Conservation (phyloP, 768 basidiomycete genomes). For the Hygrophorus pudorinus region DNA sequence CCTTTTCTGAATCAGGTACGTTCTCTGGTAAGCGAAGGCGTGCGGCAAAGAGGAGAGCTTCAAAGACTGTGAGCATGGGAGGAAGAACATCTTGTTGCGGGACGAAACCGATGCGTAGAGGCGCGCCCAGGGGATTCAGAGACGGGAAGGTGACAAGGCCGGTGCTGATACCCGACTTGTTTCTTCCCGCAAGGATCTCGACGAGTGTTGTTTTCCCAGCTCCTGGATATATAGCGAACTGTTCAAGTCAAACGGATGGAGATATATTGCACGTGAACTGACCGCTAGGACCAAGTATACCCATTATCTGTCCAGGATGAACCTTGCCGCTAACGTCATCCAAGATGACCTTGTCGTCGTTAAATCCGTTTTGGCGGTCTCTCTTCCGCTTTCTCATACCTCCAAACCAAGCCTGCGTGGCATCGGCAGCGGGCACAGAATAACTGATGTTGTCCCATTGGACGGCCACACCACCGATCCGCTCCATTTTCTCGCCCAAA, state of each 20-base stretch:
- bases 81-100: slow-evolving; percentile 83
- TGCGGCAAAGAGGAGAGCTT: slow-evolving; percentile 80
- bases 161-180: slow-evolving; percentile 58
- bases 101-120: slow-evolving; percentile 71
- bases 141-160: slow-evolving; percentile 55
- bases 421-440: slow-evolving; percentile 30
- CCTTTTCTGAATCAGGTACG: slow-evolving; percentile 51
- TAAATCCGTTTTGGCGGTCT: slow-evolving; percentile 11
- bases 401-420: slow-evolving; percentile 9
- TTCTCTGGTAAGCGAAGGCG: slow-evolving; percentile 74
- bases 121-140: slow-evolving; percentile 12
- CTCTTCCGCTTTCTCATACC: slow-evolving; percentile 8
- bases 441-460: slow-evolving; percentile 67
- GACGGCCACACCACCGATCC: slow-evolving; percentile 35
- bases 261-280: slow-evolving; percentile 11
- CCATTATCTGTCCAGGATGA: slow-evolving; percentile 77
- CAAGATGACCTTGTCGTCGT: slow-evolving; percentile 56
- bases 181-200: slow-evolving; percentile 80
- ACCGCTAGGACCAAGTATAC: slow-evolving; percentile 89
- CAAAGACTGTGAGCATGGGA: slow-evolving; percentile 66
- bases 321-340: slow-evolving; percentile 62
- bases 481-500: slow-evolving; percentile 33
- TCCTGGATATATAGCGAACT: slow-evolving; percentile 23
- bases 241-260: background rate
- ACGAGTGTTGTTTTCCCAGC: slow-evolving; percentile 90